A percentile compares a stretch with the other conserved stretches of the same genome.
Conservation (phyloP, 768 basidiomycete species). For the Plicaturopsis crispa region DNA sequence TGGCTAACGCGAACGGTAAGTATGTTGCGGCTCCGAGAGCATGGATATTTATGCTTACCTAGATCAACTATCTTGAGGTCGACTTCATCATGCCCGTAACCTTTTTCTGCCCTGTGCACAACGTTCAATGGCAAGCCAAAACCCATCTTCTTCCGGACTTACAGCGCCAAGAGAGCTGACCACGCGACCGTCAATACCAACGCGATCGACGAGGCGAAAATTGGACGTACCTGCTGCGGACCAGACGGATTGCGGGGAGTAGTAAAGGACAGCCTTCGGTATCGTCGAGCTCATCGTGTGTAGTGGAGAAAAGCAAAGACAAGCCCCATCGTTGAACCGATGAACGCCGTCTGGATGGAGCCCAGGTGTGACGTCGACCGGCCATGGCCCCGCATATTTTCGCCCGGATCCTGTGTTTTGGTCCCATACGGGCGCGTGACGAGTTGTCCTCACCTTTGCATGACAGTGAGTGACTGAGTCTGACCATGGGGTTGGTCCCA, state of each 20-base stretch:
- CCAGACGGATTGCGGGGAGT: slow-evolving; percentile 54
- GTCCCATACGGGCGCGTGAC: no score
- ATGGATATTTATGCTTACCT: slow-evolving; percentile 24
- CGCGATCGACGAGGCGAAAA: neutral
- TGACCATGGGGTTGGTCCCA: no score
- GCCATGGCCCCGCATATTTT: no score
- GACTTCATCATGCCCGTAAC: slow-evolving; percentile 73
- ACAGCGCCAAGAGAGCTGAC: slow-evolving; percentile 51
- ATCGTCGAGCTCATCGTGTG: slow-evolving; percentile 25
- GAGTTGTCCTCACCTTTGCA: no score
- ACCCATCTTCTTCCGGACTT: no score
- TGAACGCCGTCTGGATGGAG: no score
- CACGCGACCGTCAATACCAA: slow-evolving; percentile 2
- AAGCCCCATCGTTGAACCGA: no score
- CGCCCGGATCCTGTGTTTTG: neutral
- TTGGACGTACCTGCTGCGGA: slow-evolving; percentile 54
- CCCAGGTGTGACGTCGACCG: no score
- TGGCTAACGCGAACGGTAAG: no score
- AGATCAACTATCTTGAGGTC: slow-evolving; percentile 64
- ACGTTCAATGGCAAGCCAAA: neutral
- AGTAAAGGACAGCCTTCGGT: slow-evolving; percentile 78
- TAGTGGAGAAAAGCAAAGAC: neutral
- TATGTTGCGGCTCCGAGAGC: slow-evolving; percentile 1
- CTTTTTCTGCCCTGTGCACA: slow-evolving; percentile 57
- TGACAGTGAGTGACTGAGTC: no score